Evolutionary conservation across 176 grass and related monocot species (phyloP).

Genomic region (Oryza meridionalis): DNA sequence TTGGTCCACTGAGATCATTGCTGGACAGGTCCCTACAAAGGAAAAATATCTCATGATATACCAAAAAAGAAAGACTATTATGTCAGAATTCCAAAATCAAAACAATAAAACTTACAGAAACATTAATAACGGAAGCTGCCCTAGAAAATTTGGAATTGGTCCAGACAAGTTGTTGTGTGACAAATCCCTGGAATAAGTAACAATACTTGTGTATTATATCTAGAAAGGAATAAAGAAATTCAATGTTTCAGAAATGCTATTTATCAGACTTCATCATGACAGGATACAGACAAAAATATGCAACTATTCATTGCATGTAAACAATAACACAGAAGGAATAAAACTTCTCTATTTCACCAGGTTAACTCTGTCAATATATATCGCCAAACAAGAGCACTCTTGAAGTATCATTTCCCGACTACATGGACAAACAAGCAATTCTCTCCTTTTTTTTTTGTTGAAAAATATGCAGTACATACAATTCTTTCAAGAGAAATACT

Average conservation of each 20-base stretch:
- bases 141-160: conserved; percentile 56
- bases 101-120: conserved; percentile 56
- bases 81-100: background rate
- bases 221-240: background rate
- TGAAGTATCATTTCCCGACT: conserved; percentile 8
- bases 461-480: background rate
- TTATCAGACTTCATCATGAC: conserved; percentile 13
- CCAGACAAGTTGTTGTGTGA: conserved; percentile 70
- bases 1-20: no score
- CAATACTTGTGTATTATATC: background rate
- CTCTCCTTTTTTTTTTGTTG: background rate
- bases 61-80: background rate
- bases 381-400: background rate
- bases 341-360: background rate
- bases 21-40: no score
- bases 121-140: conserved; percentile 45
- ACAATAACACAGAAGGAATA: background rate
- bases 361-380: background rate
- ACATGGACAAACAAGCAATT: background rate
- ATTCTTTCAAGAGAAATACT: background rate
- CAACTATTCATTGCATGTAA: conserved; percentile 1
- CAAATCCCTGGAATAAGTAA: conserved; percentile 60
- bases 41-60: background rate
- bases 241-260: background rate
- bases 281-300: background rate